Base-by-base conservation (phyloP, 148 eudicot species). In the Pharnaceum exiguum region DNA sequence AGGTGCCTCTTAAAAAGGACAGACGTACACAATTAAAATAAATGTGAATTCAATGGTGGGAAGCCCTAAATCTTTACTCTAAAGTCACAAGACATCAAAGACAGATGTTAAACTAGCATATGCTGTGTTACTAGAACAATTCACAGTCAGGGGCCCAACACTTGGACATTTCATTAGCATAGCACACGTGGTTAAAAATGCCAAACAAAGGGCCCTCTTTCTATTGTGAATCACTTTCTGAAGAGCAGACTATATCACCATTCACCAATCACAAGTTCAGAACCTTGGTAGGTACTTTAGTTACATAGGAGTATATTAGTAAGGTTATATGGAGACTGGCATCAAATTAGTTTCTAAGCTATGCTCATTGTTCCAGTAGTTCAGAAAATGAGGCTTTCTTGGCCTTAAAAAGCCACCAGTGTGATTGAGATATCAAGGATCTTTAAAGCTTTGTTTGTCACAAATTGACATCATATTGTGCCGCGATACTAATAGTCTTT, bases 161-260 rank as follows among this genome's bases (percentile, higher is more conserved):
- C 26, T 1, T 28, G 29, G 17, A 10, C 5, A 46, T 32, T 30
- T 17, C 4, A 57, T 17, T 22, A 28, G 7, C 19, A 2, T 7
- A 55, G 19, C 36, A 19, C 27, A 13, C 29, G 0, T 39, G 42
- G 51, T 62, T 62, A 42, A 51, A 10, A 9, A 38, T 33, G 3
- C 5, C 21, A 29, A 24, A 42, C n/a, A n/a, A 39, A 42, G 7
- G 30, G 19, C 39, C 55, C 40, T n/a, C 18, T 13, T 2, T 10
- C 63, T 49, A 31, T 42, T 10, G 43, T 13, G 40, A 30, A 35
- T 40, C 67, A 29, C 18, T 21, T 5, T 56, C 47, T 18, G 37
- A 37, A 37, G 11, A 24, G 5, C 24, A 10, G 32, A 48, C 37
- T 19, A 4, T 50, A 5, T 16, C 59, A 21, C n/a, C 45, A 33